These are phyloP conservation scores for Tolypocladium inflatum DNA, from an alignment of 2,329 filamentous ascomycete species.

Conservation along the genomic window DNA sequence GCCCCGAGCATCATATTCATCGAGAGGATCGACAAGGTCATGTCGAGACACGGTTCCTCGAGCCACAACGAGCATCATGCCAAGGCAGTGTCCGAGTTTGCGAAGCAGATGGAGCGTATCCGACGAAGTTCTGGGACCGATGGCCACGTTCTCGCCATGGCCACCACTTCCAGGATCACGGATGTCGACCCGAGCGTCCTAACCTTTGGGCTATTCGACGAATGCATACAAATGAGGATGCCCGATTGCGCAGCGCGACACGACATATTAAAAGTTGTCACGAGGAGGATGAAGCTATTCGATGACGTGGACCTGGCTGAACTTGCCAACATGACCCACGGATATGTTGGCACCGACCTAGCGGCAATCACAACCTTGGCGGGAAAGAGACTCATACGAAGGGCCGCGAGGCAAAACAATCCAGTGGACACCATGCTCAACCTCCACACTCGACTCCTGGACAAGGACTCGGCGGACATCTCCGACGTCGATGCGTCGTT, in stretches of 20 bases:
- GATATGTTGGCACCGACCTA: slow-evolving; percentile 87
- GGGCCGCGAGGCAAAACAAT: slow-evolving; percentile 19
- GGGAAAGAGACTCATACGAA: slow-evolving; percentile 25
- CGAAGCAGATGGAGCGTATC: slow-evolving; percentile 80
- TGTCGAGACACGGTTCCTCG: slow-evolving; percentile 70
- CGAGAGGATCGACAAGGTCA: slow-evolving; percentile 76
- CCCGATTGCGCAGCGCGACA: slow-evolving; percentile 71
- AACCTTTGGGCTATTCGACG: slow-evolving; percentile 68
- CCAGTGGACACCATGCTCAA: slow-evolving; percentile 7
- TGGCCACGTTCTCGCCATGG: slow-evolving; percentile 79
- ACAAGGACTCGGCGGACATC: slow-evolving; percentile 1
- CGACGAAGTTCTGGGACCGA: slow-evolving; percentile 56
- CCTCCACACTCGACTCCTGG: slow-evolving; percentile 1
- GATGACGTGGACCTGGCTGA: slow-evolving; percentile 63
- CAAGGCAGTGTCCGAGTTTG: slow-evolving; percentile 72
- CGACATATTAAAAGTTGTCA: slow-evolving; percentile 67
- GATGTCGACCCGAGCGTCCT: slow-evolving; percentile 72
- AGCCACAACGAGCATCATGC: slow-evolving; percentile 85
- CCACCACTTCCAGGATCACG: slow-evolving; percentile 82
- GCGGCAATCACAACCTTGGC: slow-evolving; percentile 49
- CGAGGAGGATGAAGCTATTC: slow-evolving; percentile 52
- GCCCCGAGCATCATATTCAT: slow-evolving; percentile 89
- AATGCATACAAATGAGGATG: slow-evolving; percentile 78
- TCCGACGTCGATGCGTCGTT: neutral
- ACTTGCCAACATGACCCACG: slow-evolving; percentile 77